These are phyloP conservation scores for Dendrobium huoshanense DNA, from an alignment of 106 monocot species.

Conservation along the genomic window DNA sequence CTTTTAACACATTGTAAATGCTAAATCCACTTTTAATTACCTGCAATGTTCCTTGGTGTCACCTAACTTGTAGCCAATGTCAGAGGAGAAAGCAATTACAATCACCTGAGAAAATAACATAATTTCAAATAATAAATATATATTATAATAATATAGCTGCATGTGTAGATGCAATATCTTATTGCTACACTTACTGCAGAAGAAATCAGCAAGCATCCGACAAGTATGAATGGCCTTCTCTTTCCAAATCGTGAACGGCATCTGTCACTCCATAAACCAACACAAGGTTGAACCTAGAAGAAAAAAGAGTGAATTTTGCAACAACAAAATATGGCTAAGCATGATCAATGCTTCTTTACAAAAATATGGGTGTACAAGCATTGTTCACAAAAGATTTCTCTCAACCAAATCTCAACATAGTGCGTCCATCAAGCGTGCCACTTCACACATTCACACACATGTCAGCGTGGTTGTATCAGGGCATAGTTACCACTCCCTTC, in stretches of 20 bases:
- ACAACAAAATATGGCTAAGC: background rate
- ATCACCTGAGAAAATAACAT: conserved; percentile 37
- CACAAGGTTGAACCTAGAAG: conserved; percentile 76
- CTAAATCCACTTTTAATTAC: conserved; percentile 12
- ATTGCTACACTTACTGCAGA: conserved; percentile 44
- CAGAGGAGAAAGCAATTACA: conserved; percentile 82
- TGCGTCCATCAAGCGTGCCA: no score
- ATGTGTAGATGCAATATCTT: background rate
- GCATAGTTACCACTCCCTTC: no score
- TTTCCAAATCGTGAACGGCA: conserved; percentile 61
- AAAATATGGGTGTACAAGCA: background rate
- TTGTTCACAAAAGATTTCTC: no score
- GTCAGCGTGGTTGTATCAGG: no score
- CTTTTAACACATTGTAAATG: background rate
- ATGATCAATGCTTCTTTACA: background rate
- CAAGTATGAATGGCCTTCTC: conserved; percentile 79
- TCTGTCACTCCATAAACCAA: conserved; percentile 87
- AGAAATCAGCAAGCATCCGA: conserved; percentile 67
- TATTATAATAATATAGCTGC: background rate
- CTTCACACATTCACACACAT: no score
- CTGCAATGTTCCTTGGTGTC: conserved; percentile 88
- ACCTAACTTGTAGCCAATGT: conserved; percentile 71
- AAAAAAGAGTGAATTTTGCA: background rate
- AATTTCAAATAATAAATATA: background rate
- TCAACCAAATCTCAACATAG: no score